These are phyloP conservation scores for Macaranga tanarius DNA, from an alignment of 441 rosid species.

Conservation along the genomic window DNA sequence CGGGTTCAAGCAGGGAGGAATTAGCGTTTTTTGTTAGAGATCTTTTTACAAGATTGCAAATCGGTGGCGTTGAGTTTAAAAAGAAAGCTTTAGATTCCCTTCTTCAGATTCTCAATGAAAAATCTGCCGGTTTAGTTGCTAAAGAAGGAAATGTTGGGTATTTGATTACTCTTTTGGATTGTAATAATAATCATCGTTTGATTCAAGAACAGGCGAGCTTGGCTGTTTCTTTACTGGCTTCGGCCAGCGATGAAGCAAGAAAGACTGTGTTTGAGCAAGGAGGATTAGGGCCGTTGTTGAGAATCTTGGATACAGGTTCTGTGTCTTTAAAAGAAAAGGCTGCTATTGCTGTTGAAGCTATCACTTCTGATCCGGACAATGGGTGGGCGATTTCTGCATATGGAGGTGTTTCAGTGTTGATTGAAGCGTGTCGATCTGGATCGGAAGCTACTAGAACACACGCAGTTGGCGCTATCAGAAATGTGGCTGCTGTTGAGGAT, in stretches of 20 bases:
- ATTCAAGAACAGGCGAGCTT: constrained; percentile 66
- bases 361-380: constrained; percentile 65
- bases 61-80: constrained; percentile 74
- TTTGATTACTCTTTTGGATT: constrained; percentile 54
- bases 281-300: constrained; percentile 64
- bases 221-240: constrained; percentile 60
- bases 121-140: constrained; percentile 50
- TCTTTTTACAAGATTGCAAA: constrained; percentile 71
- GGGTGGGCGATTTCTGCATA: constrained; percentile 72
- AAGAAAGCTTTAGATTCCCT: constrained; percentile 71
- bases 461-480: constrained; percentile 60
- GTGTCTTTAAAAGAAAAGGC: constrained; percentile 57
- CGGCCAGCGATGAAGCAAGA: constrained; percentile 53
- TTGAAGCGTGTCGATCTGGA: constrained; percentile 68
- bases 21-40: constrained; percentile 57
- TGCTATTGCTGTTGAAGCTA: constrained; percentile 62
- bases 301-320: constrained; percentile 62
- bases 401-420: constrained; percentile 54
- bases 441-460: constrained; percentile 47
- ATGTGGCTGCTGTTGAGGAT: constrained; percentile 57
- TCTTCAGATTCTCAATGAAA: constrained; percentile 55
- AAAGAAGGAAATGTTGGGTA: constrained; percentile 67
- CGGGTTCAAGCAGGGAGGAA: constrained; percentile 53
- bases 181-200: constrained; percentile 33
- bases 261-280: constrained; percentile 65